Conservation (phyloP, 768 basidiomycete species). For the Auricularia sp. region DNA sequence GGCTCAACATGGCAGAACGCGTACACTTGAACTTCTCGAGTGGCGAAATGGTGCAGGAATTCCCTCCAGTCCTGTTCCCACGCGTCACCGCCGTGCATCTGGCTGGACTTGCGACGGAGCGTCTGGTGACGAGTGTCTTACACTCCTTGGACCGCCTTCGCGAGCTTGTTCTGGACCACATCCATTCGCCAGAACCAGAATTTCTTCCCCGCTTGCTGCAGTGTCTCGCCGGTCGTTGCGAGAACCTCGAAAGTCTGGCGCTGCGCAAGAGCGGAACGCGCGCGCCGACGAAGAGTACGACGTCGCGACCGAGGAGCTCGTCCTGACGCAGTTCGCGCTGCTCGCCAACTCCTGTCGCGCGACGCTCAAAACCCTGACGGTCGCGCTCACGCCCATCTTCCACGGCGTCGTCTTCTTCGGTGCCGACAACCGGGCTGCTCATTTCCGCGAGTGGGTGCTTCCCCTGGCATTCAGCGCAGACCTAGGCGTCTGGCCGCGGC, state of each 20-base stretch:
- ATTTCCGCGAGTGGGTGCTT: neutral
- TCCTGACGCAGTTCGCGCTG: neutral
- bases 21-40: neutral
- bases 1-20: neutral
- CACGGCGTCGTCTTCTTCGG: slow-evolving; percentile 1
- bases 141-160: neutral
- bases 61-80: neutral
- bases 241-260: neutral
- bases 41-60: neutral
- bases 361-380: neutral
- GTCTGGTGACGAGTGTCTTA: neutral
- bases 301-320: neutral
- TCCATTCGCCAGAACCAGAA: neutral
- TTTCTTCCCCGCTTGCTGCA: neutral
- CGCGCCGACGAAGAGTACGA: neutral
- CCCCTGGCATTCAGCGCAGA: neutral
- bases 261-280: neutral
- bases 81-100: neutral
- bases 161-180: neutral
- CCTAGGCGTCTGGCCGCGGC: neutral
- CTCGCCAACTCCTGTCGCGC: neutral
- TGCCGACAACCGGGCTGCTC: neutral
- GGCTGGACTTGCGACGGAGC: neutral
- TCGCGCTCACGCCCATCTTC: neutral
- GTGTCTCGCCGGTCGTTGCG: neutral